Base-by-base conservation (phyloP, 306 rosid species). In the Psophocarpus tetragonolobus region DNA sequence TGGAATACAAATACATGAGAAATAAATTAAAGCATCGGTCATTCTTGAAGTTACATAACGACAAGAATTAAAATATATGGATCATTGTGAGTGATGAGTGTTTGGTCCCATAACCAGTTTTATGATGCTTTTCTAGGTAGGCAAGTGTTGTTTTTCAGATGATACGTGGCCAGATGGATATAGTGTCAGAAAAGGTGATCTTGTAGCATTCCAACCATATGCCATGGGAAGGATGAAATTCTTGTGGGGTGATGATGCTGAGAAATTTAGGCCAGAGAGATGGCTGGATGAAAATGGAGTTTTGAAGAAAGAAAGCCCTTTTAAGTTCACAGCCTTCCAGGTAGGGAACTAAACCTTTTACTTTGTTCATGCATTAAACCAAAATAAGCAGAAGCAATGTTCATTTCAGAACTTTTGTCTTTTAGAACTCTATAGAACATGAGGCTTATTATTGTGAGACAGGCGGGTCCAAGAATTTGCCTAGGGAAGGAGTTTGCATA, bases 241-340 rank as follows among this genome's bases (percentile, higher is more conserved):
- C 86, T 15, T 88, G 27, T 91, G 93, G 91, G 93, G 93, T 51
- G 91, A 88, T 8, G 90, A 91, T 76, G 91, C 91, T n/a, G 91
- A 87, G 17, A 27, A 81, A n/a, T 91, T 87, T 62, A 68, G 58
- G 38, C 93, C 93, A 47, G 91, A 91, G 57, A 88, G 93, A 80
- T 89, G 88, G 90, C 81, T 89, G 3, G 78, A 87, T 51, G 50
- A 78, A 56, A 69, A 77, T 68, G 89, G 90, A 71, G 77, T 36
- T 27, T 86, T 86, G 76, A 70, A 81, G 65, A 75, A 80, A 81
- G 80, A 84, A 75, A 89, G 88, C 77, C 80, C 91, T 61, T 91
- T 83, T 41, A 91, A 87, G 79, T 89, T 91, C 77, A 81, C 92
- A 17, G 92, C 90, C 26, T 91, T 91, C 61, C 93, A 89, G 75